Evolutionary conservation across 257 asterid species (phyloP).

Genomic region (Thymus quinquecostatus): DNA sequence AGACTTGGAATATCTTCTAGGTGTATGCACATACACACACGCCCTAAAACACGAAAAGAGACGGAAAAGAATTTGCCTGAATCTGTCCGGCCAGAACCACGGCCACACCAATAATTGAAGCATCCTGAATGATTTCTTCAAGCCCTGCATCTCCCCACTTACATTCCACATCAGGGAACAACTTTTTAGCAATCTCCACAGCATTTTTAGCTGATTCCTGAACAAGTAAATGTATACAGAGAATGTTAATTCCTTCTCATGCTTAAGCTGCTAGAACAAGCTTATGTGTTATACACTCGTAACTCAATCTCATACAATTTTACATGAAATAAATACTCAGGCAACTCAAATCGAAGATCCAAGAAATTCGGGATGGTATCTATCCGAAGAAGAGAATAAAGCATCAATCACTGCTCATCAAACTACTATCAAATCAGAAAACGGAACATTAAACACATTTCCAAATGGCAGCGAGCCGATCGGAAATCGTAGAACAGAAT

Average conservation of each 20-base stretch:
- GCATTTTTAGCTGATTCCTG: conserved; percentile 86
- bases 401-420: background rate
- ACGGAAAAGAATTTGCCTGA: conserved; percentile 55
- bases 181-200: conserved; percentile 72
- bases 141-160: conserved; percentile 96
- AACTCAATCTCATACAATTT: background rate
- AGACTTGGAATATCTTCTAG: background rate
- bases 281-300: background rate
- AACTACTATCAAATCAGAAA: conserved; percentile 1
- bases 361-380: background rate
- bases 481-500: conserved; percentile 2
- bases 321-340: too few species aligned
- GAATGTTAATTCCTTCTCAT: background rate
- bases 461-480: conserved; percentile 1
- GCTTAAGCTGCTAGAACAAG: conserved; percentile 13
- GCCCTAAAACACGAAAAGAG: conserved; percentile 4
- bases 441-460: background rate
- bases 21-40: background rate
- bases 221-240: conserved; percentile 18
- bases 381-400: conserved; percentile 5
- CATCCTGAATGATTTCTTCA: conserved; percentile 70
- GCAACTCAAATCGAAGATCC: conserved; percentile 5
- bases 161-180: conserved; percentile 77
- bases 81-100: conserved; percentile 90
- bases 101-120: conserved; percentile 73